Base-by-base conservation (phyloP, 306 rosid species). In the Vigna mungo region DNA sequence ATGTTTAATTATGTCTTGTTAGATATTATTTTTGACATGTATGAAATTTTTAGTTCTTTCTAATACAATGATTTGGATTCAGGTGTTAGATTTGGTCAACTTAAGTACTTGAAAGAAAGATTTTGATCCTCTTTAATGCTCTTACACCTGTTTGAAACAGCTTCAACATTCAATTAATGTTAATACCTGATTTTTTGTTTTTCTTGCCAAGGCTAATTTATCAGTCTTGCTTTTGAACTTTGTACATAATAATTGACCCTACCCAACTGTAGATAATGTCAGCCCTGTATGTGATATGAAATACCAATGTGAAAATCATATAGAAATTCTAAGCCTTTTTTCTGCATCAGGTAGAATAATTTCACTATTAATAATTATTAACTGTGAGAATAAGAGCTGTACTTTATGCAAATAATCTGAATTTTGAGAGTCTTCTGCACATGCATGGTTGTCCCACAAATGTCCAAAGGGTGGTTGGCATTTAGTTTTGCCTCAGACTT, bases 371-470 rank as follows among this genome's bases (percentile, higher is more conserved):
- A 59, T 74, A 71, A 59, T 49, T 67, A 74, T 74, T 62, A 83
- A 83, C 55, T 52, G 37, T 59, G 77, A 68, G 81, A 75, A 62
- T 69, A 56, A 62, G 71, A 20, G 70, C 37, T 47, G 86, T 83
- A 74, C 83, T 61, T 74, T 48, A 64, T 53, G 37, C 34, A 39
- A 74, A 85, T 75, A 60, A 65, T 72, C 70, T 49, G 62, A 75
- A 76, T 65, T 71, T 51, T 59, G 43, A 67, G 54, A 72, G 30
- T 68, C 44, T 32, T 34, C 44, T 72, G 88, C 88, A 85, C 88
- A 86, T 80, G 89, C 81, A 63, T 20, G 43, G 62, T 47, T 68
- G 85, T 77, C 89, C 85, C 76, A 78, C 81, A 81, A 62, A 68
- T 65, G 69, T 80, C 70, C 17, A 82, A 74, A 48, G 48, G 61